Evolutionary conservation across 306 rosid genomes (phyloP).

Genomic region (Vachellia collinsii): DNA sequence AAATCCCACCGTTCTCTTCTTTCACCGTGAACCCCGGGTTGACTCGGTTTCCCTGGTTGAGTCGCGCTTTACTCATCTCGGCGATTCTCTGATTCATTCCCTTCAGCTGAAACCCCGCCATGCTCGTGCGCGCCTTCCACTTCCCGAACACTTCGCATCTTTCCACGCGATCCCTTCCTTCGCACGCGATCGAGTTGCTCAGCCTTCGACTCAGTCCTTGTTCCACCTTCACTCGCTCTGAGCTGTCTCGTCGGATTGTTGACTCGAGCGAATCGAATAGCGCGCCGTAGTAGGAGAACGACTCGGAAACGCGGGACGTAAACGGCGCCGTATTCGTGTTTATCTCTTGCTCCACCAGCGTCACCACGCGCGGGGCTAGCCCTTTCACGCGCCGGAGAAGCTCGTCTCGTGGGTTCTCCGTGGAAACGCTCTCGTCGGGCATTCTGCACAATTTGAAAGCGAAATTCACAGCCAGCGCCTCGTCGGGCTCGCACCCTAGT

Average conservation of each 20-base stretch:
- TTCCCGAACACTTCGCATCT: slow-evolving; percentile 92
- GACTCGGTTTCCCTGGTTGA: slow-evolving; percentile 42
- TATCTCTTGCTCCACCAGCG: slow-evolving; percentile 76
- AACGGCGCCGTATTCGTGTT: slow-evolving; percentile 92
- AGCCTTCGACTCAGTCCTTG: slow-evolving; percentile 71
- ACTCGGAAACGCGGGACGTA: slow-evolving; percentile 68
- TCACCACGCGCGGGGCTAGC: slow-evolving; percentile 67
- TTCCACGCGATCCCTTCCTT: slow-evolving; percentile 89
- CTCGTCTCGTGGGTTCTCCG: slow-evolving; percentile 86
- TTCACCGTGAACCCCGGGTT: slow-evolving; percentile 63
- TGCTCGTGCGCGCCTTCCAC: slow-evolving; percentile 92
- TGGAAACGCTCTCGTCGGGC: slow-evolving; percentile 92
- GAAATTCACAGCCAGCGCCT: slow-evolving; percentile 66
- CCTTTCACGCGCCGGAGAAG: slow-evolving; percentile 82
- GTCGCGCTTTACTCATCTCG: slow-evolving; percentile 51
- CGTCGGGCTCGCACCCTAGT: slow-evolving; percentile 61
- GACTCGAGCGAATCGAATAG: slow-evolving; percentile 66
- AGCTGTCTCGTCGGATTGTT: slow-evolving; percentile 12
- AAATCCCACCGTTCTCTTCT: slow-evolving; percentile 79
- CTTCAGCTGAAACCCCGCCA: slow-evolving; percentile 84
- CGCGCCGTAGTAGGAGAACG: slow-evolving; percentile 56
- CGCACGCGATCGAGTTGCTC: slow-evolving; percentile 71
- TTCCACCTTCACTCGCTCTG: slow-evolving; percentile 60
- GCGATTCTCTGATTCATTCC: slow-evolving; percentile 62
- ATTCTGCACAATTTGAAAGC: slow-evolving; percentile 71